A percentile compares a stretch with the other conserved stretches of the same genome.
Conservation (phyloP, 441 rosid genomes). For the Pelargonium fulgidum region DNA sequence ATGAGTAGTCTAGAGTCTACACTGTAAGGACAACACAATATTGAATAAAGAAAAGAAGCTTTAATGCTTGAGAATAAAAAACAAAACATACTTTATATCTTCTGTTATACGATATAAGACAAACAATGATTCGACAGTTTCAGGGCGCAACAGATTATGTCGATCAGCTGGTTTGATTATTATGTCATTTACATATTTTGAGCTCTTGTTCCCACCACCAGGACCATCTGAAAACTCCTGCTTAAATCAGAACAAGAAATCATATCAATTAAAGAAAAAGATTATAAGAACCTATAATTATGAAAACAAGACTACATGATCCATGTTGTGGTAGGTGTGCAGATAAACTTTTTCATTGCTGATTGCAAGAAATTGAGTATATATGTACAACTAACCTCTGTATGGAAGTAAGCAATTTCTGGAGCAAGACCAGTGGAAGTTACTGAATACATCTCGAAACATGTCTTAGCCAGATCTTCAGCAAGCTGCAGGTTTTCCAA, state of each 20-base stretch:
- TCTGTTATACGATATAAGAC: slow-evolving; percentile 74
- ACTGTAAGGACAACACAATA: background rate
- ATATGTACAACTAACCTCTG: slow-evolving; percentile 45
- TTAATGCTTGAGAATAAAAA: slow-evolving; percentile 9
- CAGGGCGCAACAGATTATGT: slow-evolving; percentile 92
- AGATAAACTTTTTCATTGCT: slow-evolving; percentile 3
- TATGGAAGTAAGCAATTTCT: slow-evolving; percentile 93
- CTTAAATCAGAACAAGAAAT: slow-evolving; percentile 24
- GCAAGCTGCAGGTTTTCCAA: slow-evolving; percentile 90
- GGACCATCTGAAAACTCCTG: slow-evolving; percentile 75
- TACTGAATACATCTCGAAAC: slow-evolving; percentile 89
- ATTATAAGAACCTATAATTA: slow-evolving; percentile 5
- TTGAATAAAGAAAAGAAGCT: slow-evolving; percentile 16
- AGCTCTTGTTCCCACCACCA: slow-evolving; percentile 87
- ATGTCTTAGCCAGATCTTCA: slow-evolving; percentile 84
- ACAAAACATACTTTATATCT: slow-evolving; percentile 59
- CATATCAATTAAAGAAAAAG: slow-evolving; percentile 12
- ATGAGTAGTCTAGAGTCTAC: background rate
- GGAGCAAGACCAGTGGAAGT: slow-evolving; percentile 97
- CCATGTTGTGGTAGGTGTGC: slow-evolving; percentile 4
- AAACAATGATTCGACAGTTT: slow-evolving; percentile 91
- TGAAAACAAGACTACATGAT: background rate
- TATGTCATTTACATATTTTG: slow-evolving; percentile 66
- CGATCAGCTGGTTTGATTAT: slow-evolving; percentile 78
- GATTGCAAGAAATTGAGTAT: slow-evolving; percentile 9